Conservation (phyloP, 2,329 filamentous ascomycete genomes). For the Chaetomium sp. region DNA sequence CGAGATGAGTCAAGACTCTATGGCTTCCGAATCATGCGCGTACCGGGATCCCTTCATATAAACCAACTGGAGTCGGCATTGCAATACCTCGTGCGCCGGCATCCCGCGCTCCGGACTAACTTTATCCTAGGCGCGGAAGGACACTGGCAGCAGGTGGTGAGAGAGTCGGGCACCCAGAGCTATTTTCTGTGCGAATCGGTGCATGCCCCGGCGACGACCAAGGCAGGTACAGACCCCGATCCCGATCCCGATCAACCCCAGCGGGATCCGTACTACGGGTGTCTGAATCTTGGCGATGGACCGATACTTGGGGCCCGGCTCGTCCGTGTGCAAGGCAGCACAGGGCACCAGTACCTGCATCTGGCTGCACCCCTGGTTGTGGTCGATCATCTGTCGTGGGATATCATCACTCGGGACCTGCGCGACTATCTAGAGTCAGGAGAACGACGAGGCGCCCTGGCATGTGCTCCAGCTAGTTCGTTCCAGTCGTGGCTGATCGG, state of each 20-base stretch:
- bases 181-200: not conserved
- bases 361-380: not conserved
- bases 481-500: not conserved
- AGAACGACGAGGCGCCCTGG: not conserved
- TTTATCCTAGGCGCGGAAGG: not conserved
- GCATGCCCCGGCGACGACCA: not conserved
- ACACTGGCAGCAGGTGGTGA: not conserved
- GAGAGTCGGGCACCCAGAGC: not conserved
- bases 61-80: not conserved
- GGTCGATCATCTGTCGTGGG: not conserved
- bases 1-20: not conserved
- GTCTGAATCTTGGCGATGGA: not conserved
- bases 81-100: not conserved
- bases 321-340: not conserved
- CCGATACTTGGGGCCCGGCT: not conserved
- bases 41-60: not conserved
- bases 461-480: not conserved
- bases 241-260: not conserved
- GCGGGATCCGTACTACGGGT: not conserved
- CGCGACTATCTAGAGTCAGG: not conserved
- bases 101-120: not conserved
- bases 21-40: not conserved
- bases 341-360: not conserved
- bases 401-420: not conserved
- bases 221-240: not conserved